Evolutionary conservation across 2,329 filamentous ascomycete genomes (phyloP), one percentile per base, ranked within the genome.

Genomic region (Aureobasidium melanogenum): DNA sequence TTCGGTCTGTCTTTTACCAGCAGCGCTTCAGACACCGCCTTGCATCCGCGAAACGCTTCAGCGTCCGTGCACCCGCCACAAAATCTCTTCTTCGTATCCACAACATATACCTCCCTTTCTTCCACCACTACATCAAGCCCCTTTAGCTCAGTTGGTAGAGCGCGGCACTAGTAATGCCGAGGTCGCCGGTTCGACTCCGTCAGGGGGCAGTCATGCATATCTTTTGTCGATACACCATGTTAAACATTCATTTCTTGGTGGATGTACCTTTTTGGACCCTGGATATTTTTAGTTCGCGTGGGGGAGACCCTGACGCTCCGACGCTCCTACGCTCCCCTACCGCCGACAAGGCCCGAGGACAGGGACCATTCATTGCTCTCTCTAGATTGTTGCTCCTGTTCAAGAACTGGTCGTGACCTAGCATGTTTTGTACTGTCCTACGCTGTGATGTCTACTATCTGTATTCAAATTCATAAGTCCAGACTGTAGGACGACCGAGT

Each of bases 101-200:
- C 6, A 22, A 9, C 5, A 36, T 50, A 17, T 22, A 1, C 4
- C 12, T 15, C 28, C 10, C 6, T 22, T 36, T 50, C 9, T n/a
- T 8, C 3, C 5, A 3, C 47, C 12, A 8, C 9, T 8, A 22
- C 22, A 30, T 34, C 47, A 57, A 58, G 55, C 55, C 55, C 17
- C 34, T 48, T 58, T 58, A 58, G 55, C 55, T 58, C 55, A 58
- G 55, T 58, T 58, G 55, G 55, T 58, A 58, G 55, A 58, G 55
- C 55, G 55, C 55, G 55, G 43, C 55, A 58, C 55, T 58, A 58
- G 55, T 58, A 58, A 58, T 58, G 55, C 43, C 55, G 55, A 58
- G 55, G 55, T 58, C 55, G 17, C 43, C 55, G 44, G 55, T 58
- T 58, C 55, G 43, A 58, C 43, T 58, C 55, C 44, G 55, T 58